Base-by-base conservation (phyloP, 2,329 filamentous ascomycete species). In the Cyclaneusma minus region DNA sequence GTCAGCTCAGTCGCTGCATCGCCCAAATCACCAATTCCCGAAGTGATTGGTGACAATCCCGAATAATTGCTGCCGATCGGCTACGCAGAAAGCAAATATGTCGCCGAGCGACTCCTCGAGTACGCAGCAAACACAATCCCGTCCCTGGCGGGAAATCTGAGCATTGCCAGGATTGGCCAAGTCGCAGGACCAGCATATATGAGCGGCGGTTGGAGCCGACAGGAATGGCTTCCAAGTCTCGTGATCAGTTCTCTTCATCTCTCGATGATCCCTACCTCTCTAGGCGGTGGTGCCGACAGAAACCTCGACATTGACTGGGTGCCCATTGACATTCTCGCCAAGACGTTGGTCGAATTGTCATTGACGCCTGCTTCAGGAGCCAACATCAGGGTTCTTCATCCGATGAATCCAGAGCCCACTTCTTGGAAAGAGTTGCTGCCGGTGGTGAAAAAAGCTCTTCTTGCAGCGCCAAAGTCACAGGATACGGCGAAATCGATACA, bases 311-410 rank as follows among this genome's bases (percentile, higher is more conserved):
- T 59, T 4, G 51, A 58, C 31, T 61, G 56, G 55, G 33, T 60
- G 3, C 55, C 56, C 0, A 45, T 54, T 10, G 57, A 60, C 21
- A 33, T 30, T n/a, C 54, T 65, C 12, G 56, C 62, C 2, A 40
- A 45, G 0, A 43, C 61, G 3, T 43, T 68, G 24, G 47, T 60
- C 13, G 64, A 69, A 13, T 36, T 55, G n/a, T n/a, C n/a, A n/a
- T n/a, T n/a, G n/a, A n/a, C n/a, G n/a, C n/a, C n/a, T n/a, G n/a
- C n/a, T n/a, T n/a, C n/a, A n/a, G n/a, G n/a, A n/a, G n/a, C n/a
- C n/a, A n/a, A n/a, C n/a, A n/a, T n/a, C n/a, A n/a, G n/a, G n/a
- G n/a, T n/a, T n/a, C n/a, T n/a, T n/a, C n/a, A n/a, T n/a, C n/a
- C n/a, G n/a, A n/a, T n/a, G n/a, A n/a, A n/a, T n/a, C n/a, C n/a